phyloP scores from a whole-genome alignment of 129 eudicot genomes.

The Flaveria robusta region DNA sequence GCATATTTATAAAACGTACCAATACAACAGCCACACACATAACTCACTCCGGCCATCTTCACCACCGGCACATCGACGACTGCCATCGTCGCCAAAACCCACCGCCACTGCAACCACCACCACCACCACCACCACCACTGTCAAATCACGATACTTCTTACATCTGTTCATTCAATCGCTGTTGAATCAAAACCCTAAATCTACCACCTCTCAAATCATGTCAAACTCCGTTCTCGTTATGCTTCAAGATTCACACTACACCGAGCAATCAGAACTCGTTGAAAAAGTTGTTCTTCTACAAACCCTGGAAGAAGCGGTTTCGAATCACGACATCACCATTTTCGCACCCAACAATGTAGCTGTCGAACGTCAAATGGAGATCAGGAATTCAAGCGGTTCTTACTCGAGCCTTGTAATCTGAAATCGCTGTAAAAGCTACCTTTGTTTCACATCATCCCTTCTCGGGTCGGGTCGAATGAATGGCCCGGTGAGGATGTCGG shows the following conservation, averaged over 20 bases:
- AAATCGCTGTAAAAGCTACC: constrained; percentile 66
- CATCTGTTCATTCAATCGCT: constrained; percentile 34
- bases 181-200: constrained; percentile 22
- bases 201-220: constrained; percentile 51
- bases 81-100: no score
- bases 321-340: constrained; percentile 81
- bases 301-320: no score
- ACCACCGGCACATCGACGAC: no score
- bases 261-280: constrained; percentile 78
- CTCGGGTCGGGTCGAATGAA: constrained; percentile 58
- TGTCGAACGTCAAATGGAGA: constrained; percentile 60
- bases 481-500: constrained; percentile 46
- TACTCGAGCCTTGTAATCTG: constrained; percentile 77
- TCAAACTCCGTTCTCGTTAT: constrained; percentile 88
- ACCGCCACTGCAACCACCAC: no score
- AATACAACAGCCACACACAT: no score
- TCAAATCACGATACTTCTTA: not conserved
- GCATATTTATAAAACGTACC: no score
- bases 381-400: constrained; percentile 80
- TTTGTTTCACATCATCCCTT: constrained; percentile 70
- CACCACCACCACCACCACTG: no score
- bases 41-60: no score
- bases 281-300: constrained; percentile 80
- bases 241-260: constrained; percentile 80
- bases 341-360: constrained; percentile 90